These are phyloP conservation scores for Salvia splendens DNA, from an alignment of 257 asterid species.

Conservation along the genomic window DNA sequence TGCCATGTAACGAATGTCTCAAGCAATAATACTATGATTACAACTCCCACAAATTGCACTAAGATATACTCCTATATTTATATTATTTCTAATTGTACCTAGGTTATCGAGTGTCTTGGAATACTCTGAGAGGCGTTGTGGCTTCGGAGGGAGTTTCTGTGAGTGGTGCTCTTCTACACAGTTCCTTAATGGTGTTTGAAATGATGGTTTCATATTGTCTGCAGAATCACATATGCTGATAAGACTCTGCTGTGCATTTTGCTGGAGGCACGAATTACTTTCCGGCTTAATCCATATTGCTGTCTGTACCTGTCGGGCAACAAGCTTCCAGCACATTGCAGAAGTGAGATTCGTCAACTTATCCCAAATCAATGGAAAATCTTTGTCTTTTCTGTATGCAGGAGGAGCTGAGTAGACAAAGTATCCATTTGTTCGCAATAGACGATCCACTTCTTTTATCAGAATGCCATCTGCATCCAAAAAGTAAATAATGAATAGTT, in stretches of 20 bases:
- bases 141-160: slow-evolving; percentile 49
- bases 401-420: slow-evolving; percentile 98
- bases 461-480: slow-evolving; percentile 77
- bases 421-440: slow-evolving; percentile 71
- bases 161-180: slow-evolving; percentile 33
- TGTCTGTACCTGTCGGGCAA: slow-evolving; percentile 88
- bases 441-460: slow-evolving; percentile 81
- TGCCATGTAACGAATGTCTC: background rate
- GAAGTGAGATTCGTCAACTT: slow-evolving; percentile 68
- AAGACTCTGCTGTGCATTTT: slow-evolving; percentile 51
- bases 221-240: slow-evolving; percentile 60
- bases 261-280: slow-evolving; percentile 59
- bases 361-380: slow-evolving; percentile 79
- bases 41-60: too few species aligned
- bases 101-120: slow-evolving; percentile 56
- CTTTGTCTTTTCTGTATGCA: slow-evolving; percentile 89
- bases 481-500: background rate
- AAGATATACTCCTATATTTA: background rate
- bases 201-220: slow-evolving; percentile 45
- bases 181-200: slow-evolving; percentile 36
- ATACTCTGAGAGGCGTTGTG: slow-evolving; percentile 82
- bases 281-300: slow-evolving; percentile 84
- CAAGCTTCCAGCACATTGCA: slow-evolving; percentile 97
- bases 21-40: too few species aligned
- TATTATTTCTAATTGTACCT: slow-evolving; percentile 42